Evolutionary conservation across 805 yeast genomes (phyloP).

Genomic region (Starmerella gropengiesseri): DNA sequence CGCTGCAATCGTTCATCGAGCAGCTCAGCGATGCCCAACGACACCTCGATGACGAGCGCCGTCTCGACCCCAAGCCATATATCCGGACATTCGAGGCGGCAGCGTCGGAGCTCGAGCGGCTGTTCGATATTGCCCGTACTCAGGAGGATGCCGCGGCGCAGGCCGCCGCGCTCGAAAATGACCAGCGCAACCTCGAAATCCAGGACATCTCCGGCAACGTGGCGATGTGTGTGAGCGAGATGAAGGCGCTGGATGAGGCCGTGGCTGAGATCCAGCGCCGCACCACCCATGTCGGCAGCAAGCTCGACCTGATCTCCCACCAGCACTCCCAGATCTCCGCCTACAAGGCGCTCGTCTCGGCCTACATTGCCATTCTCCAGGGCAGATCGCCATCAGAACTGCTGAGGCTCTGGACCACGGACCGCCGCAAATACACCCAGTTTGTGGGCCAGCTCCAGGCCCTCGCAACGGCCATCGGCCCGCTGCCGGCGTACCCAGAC

Average conservation of each 20-base stretch:
- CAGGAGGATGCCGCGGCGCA: constrained; percentile 43
- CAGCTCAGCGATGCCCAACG: constrained; percentile 61
- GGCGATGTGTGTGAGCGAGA: constrained; percentile 29
- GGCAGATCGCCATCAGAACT: constrained; percentile 44
- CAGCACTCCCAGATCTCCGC: constrained; percentile 63
- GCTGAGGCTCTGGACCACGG: constrained; percentile 46
- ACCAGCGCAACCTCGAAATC: constrained; percentile 58
- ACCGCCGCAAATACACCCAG: constrained; percentile 56
- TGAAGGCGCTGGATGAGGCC: constrained; percentile 29
- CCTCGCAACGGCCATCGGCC: constrained; percentile 51
- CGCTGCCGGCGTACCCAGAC: constrained; percentile 15
- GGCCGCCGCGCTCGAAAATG: constrained; percentile 50
- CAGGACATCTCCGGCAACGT: constrained; percentile 43
- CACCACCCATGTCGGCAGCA: constrained; percentile 27
- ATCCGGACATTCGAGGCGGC: constrained; percentile 87
- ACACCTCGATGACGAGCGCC: constrained; percentile 24
- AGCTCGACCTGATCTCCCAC: constrained; percentile 36
- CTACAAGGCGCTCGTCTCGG: constrained; percentile 60
- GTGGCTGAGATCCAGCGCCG: constrained; percentile 27
- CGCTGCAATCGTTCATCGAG: constrained; percentile 72
- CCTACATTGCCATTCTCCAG: constrained; percentile 67
- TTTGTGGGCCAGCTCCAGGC: constrained; percentile 53
- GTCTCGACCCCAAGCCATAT: constrained; percentile 83
- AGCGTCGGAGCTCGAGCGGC: constrained; percentile 52
- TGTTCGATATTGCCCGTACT: constrained; percentile 45